Evolutionary conservation across 768 basidiomycete species (phyloP), one percentile per base, ranked within the genome.

Genomic region (Termitomyces sp.): DNA sequence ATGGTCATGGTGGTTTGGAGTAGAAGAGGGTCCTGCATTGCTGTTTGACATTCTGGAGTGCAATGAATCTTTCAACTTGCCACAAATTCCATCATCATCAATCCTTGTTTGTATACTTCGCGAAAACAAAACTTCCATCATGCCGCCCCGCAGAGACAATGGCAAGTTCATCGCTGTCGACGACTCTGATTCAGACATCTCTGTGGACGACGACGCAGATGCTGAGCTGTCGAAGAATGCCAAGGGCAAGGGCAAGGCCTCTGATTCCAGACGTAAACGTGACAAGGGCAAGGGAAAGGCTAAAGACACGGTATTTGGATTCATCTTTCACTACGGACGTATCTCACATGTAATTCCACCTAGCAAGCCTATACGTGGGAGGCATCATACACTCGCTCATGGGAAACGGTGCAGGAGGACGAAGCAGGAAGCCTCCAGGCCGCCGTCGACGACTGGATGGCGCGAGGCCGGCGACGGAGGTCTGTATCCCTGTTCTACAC

Each of bases 371-470:
- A 96, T 64, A 91, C 94, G 32, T 99, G 96, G 96, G 96, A 98
- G 69, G 96, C 93, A 1, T 88, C 89, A 3, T 98, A 95, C 69
- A 86, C 90, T 34, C 87, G 95, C 39, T 91, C 93, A 47, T 99
- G 97, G 97, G 97, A 98, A 65, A 91, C 89, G 0, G 94, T 98
- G 0, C 92, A 95, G 69, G 96, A 98, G 71, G 97, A 98, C 70
- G 96, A 95, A 67, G 82, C 81, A 0, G 97, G 97, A 1, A 95
- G 92, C 68, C 71, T 99, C 61, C 91, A 95, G 58, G 83, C 87
- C 1, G 90, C 94, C 2, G 95, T 99, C 6, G 87, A 95, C 64
- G 92, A 93, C 62, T 79, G 92, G 65, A 83, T 98, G 75, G 92
- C 95, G 9, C 79, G 93, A 62, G 87, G 91, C 5, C 78, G 95